A percentile compares a stretch with the other conserved stretches of the same genome.
Conservation (phyloP, 495 filamentous ascomycete genomes). For the Daldinia childiae region DNA sequence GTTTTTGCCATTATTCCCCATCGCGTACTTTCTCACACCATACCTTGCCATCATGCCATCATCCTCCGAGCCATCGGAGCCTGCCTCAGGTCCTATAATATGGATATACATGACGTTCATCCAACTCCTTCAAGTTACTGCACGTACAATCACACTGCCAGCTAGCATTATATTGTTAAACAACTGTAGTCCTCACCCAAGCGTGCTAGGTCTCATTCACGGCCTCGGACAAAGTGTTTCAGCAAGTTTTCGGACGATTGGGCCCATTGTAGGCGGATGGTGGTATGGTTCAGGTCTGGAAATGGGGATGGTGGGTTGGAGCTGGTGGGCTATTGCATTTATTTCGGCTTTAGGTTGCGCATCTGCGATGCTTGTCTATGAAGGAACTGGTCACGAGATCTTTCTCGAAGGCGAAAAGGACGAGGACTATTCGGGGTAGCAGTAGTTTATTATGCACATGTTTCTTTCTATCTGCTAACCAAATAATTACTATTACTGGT, state of each 20-base stretch:
- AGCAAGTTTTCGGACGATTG: constrained; percentile 76
- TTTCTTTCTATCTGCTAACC: too few relatives aligned
- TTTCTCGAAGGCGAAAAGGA: constrained; percentile 72
- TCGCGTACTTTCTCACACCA: constrained; percentile 76
- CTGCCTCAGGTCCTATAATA: constrained; percentile 71
- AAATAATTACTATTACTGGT: too few relatives aligned
- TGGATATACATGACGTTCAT: constrained; percentile 76
- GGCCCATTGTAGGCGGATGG: constrained; percentile 75
- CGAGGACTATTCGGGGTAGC: constrained; percentile 35
- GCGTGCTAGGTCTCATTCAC: constrained; percentile 82
- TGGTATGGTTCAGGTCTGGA: constrained; percentile 76
- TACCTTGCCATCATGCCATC: constrained; percentile 78
- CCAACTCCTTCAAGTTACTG: constrained; percentile 76
- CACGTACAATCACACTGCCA: constrained; percentile 81
- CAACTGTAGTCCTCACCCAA: constrained; percentile 83
- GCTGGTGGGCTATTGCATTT: constrained; percentile 76
- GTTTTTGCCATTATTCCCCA: constrained; percentile 75
- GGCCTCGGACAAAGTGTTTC: constrained; percentile 81
- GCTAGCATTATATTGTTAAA: constrained; percentile 82
- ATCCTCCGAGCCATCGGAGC: constrained; percentile 62
- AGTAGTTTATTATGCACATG: not conserved
- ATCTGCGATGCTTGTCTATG: constrained; percentile 72
- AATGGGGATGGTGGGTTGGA: constrained; percentile 75
- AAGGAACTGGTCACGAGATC: constrained; percentile 78
- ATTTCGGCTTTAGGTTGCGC: constrained; percentile 69